phyloP scores from a whole-genome alignment of 2,329 filamentous ascomycete genomes.

The Calonectria pteridis region DNA sequence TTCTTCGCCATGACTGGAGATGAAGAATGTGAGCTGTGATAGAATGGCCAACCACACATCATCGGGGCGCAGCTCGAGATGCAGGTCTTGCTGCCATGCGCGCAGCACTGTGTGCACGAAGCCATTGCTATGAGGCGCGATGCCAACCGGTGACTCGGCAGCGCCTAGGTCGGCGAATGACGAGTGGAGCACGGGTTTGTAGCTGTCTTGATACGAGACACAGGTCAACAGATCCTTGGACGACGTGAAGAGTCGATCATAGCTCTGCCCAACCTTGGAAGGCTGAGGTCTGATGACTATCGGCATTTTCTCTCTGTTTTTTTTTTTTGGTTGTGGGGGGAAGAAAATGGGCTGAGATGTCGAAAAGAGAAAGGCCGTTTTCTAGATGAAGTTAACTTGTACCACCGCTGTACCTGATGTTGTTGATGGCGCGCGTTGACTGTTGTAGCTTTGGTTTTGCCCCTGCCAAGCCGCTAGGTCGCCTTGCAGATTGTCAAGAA shows the following conservation, averaged over 20 bases:
- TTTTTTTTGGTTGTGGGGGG: not conserved
- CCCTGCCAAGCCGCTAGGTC: slow-evolving; percentile 3
- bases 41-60: slow-evolving; percentile 23
- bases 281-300: slow-evolving; percentile 14
- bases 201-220: slow-evolving; percentile 7
- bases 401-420: not conserved
- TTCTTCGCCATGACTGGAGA: slow-evolving; percentile 28
- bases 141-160: not conserved
- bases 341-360: not conserved
- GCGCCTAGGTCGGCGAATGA: slow-evolving; percentile 7
- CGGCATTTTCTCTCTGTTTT: not conserved
- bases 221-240: slow-evolving; percentile 7
- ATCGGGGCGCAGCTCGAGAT: slow-evolving; percentile 35
- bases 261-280: slow-evolving; percentile 9
- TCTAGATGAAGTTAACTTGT: not conserved
- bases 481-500: not conserved
- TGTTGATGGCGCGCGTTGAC: not conserved
- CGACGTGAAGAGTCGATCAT: not conserved
- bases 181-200: slow-evolving; percentile 7
- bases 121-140: slow-evolving; percentile 13
- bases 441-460: not conserved
- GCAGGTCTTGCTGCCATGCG: slow-evolving; percentile 31
- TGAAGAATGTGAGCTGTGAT: slow-evolving; percentile 32
- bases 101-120: slow-evolving; percentile 16
- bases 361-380: not conserved